Percentiles rank a stretch among this genome's conserved stretches.
Evolutionary conservation across 176 grass and related monocot species (phyloP).

Genomic region (Melocanna baccifera): DNA sequence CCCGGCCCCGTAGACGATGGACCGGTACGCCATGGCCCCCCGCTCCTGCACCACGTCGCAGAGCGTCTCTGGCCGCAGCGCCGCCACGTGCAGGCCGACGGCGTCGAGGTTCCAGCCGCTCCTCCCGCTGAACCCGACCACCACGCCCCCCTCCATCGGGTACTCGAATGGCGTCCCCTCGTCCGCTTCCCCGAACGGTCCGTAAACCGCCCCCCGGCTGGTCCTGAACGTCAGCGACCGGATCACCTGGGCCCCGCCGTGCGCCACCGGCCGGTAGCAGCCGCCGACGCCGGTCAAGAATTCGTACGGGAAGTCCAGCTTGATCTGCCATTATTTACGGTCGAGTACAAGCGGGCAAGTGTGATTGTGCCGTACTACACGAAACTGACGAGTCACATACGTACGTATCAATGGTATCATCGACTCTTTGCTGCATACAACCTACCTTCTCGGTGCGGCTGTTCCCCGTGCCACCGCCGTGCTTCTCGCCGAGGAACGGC

Average conservation of each 20-base stretch:
- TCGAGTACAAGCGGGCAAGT: too few relatives aligned
- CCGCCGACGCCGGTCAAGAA: conserved; percentile 16
- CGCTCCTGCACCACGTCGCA: conserved; percentile 23
- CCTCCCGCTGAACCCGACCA: conserved; percentile 42
- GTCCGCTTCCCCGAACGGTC: neutral
- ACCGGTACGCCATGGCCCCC: conserved; percentile 16
- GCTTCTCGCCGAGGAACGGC: conserved; percentile 3
- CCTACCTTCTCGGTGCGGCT: neutral
- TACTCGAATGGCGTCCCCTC: conserved; percentile 30
- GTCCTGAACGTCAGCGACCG: conserved; percentile 23
- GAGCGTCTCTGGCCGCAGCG: conserved; percentile 10
- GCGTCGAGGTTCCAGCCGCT: conserved; percentile 51
- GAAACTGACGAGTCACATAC: too few relatives aligned
- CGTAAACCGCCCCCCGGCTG: neutral
- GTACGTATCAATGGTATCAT: neutral
- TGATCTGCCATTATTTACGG: neutral
- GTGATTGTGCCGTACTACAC: too few relatives aligned
- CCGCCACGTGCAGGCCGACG: conserved; percentile 31
- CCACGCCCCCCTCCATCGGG: conserved; percentile 30
- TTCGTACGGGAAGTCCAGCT: conserved; percentile 23
- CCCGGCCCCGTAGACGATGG: conserved; percentile 13
- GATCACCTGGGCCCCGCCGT: neutral
- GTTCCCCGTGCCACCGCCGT: conserved; percentile 1
- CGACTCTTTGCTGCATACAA: neutral
- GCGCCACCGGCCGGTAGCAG: neutral